Base-by-base conservation (phyloP, 208 protist genomes). In the Trypanosoma melophagium region DNA sequence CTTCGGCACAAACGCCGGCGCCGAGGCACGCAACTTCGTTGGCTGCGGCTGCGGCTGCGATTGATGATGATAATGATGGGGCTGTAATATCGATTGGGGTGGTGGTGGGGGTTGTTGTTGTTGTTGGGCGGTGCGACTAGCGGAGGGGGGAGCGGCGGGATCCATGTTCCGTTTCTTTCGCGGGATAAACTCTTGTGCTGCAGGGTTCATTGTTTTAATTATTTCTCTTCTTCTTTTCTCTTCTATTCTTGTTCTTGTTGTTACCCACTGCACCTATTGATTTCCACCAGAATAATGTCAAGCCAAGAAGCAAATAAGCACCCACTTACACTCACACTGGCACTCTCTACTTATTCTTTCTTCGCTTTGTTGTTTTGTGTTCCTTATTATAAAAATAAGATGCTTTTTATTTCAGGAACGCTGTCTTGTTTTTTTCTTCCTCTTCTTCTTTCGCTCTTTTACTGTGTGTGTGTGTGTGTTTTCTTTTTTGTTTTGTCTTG, bases 1-100 rank as follows among this genome's bases (percentile, higher is more conserved):
- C 3, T 74, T 79, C 0, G 87, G 87, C 22, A 89, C 77, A 63
- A 93, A 93, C 2, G 87, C 80, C 14, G 62, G 55, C 7, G 87
- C 87, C 8, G 66, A 68, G 13, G 83, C 81, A 42, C 83, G 79
- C 50, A 91, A 75, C 60, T 76, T 91, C 7, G 81, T 64, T 72
- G 14, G 45, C 22, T n/a, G 9, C 35, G 14, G 51, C 35, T 7
- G 28, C 38, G 50, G 60, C 25, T n/a, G n/a, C n/a, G n/a, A n/a
- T n/a, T n/a, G n/a, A n/a, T n/a, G n/a, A n/a, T n/a, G n/a, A n/a
- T n/a, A n/a, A n/a, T n/a, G n/a, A n/a, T n/a, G n/a, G n/a, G n/a
- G n/a, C n/a, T n/a, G n/a, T n/a, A 31, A 3, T 53, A 49, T 19
- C 14, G 41, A n/a, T 14, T 50, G 60, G 1, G 42, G 19, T 22